Evolutionary conservation across 2,329 filamentous ascomycete genomes (phyloP), one percentile per base, ranked within the genome.

Genomic region (Botryotinia convoluta): DNA sequence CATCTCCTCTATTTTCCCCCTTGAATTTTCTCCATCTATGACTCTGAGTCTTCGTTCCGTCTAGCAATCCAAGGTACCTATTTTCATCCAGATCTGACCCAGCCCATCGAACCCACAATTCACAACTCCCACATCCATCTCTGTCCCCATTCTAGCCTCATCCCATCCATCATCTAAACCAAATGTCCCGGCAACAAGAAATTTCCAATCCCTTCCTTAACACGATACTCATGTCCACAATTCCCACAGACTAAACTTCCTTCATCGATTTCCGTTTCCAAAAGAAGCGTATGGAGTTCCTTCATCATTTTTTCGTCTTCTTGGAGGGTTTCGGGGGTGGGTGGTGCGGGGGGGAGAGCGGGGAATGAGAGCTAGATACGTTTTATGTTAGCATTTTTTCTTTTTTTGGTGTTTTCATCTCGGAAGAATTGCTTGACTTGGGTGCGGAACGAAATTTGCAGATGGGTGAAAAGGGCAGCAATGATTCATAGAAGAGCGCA

Each of bases 121-220:
- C 22, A 9, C 22, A 51, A n/a, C 22, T n/a, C 26, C 22, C 5
- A 22, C 29, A 57, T 45, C 22, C 45, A 57, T 37, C 26, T 16
- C 32, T 7, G 44, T 65, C 9, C 51, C 16, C 35, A 44, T 59
- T 8, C 37, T n/a, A 7, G 59, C 18, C 32, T n/a, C n/a, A 59
- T 59, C 10, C 29, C 60, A 22, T 63, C 10, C 26, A n/a, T 4
- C 67, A 29, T 44, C 44, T 71, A 88, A 48, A 95, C 96, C 83
- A 99, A 84, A 85, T 99, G 96, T 79, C 92, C 96, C 20, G 96
- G 96, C 78, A 99, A 84, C 81, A 99, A 84, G 80, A 99, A 99
- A 83, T 98, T 98, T 74, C 94, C 94, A 82, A 98, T 97, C 8
- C 96, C 96, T 84, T 99, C 95, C 81, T 96, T 95, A 76, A 99